Percentiles rank a stretch among this genome's conserved stretches.
These are phyloP conservation scores for Pulveroboletus ravenelii DNA, from an alignment of 768 basidiomycete genomes.

Conservation along the genomic window DNA sequence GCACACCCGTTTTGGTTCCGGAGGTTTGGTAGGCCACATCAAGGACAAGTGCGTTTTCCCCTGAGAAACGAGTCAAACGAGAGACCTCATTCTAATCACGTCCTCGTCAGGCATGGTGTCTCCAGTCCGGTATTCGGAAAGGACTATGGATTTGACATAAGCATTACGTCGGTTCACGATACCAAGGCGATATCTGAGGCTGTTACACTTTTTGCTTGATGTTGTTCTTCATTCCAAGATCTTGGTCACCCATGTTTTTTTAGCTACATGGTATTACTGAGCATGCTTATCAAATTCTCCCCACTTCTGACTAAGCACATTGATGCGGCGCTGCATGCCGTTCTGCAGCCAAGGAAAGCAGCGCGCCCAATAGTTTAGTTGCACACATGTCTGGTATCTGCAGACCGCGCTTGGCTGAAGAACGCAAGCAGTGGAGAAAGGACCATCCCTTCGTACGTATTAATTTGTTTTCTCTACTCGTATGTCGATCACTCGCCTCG, in stretches of 20 bases:
- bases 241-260: no score
- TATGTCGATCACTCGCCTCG: constrained; percentile 1
- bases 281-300: neutral
- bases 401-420: constrained; percentile 88
- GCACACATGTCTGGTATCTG: constrained; percentile 78
- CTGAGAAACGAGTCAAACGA: neutral
- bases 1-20: constrained; percentile 17
- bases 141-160: constrained; percentile 19
- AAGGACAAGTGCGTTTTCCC: constrained; percentile 13
- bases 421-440: constrained; percentile 98
- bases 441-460: constrained; percentile 94
- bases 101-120: constrained; percentile 17
- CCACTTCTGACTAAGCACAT: constrained; percentile 19
- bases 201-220: neutral
- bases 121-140: constrained; percentile 10
- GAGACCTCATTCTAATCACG: neutral
- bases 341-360: neutral
- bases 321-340: neutral
- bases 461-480: neutral
- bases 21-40: constrained; percentile 17
- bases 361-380: neutral
- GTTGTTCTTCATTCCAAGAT: neutral
- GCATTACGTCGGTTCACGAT: constrained; percentile 16
- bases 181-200: neutral
- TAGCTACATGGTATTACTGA: neutral